Conservation (phyloP, 108 stramenopile genomes). For the Seminavis robusta region DNA sequence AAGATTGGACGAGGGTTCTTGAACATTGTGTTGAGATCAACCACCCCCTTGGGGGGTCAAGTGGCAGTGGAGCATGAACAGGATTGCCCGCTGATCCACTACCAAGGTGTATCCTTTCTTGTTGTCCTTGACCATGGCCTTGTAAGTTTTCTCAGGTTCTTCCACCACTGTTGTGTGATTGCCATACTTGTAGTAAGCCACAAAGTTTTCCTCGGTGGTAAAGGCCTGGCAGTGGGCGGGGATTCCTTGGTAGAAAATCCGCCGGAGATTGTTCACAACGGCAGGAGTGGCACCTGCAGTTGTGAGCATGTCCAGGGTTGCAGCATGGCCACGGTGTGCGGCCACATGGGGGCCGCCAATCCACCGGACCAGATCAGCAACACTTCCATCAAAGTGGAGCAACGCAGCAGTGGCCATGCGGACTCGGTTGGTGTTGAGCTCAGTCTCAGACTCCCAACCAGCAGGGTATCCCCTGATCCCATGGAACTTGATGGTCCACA, state of each 20-base stretch:
- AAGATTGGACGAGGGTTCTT: no score
- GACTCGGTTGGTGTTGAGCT: no score
- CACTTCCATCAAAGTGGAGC: no score
- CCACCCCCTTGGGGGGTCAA: conserved; percentile 5
- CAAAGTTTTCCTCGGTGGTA: conserved; percentile 9
- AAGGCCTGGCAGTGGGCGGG: not conserved
- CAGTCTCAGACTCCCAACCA: no score
- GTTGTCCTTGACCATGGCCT: conserved; percentile 5
- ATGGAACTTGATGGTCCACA: no score
- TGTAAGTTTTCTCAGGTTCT: not conserved
- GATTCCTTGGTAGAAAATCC: not conserved
- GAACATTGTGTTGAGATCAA: not conserved
- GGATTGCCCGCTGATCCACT: not conserved
- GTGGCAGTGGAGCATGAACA: conserved; percentile 6
- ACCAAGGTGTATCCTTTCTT: not conserved
- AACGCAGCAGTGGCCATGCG: no score
- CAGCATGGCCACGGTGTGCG: no score
- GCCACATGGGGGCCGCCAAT: no score
- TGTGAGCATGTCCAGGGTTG: no score
- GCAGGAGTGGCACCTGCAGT: not conserved
- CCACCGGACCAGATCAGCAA: no score
- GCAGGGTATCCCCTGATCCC: no score
- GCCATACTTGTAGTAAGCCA: conserved; percentile 7
- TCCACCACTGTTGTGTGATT: conserved; percentile 6
- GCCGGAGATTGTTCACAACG: not conserved